A percentile compares a stretch with the other conserved stretches of the same genome.
Conservation (phyloP, 352 stramenopile genomes). For the Globisporangium middletonii region DNA sequence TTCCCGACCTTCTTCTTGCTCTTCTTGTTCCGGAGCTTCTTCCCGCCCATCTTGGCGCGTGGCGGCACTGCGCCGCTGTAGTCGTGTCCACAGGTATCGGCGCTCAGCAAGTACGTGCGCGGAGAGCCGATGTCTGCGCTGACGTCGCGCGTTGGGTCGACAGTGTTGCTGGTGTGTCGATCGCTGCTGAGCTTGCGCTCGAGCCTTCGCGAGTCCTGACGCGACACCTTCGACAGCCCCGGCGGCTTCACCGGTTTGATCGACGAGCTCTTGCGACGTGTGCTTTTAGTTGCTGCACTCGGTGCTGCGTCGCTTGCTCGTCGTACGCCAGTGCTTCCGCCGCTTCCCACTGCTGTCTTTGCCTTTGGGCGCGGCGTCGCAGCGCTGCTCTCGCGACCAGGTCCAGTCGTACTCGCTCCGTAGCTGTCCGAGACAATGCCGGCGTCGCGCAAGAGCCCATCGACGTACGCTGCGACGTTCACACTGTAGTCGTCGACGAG, state of each 20-base stretch:
- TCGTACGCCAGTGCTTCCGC: no score
- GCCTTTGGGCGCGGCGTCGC: slow-evolving; percentile 3
- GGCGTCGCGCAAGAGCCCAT: slow-evolving; percentile 31
- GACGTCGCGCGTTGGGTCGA: not conserved
- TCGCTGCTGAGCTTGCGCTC: slow-evolving; percentile 3
- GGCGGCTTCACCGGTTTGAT: slow-evolving; percentile 5
- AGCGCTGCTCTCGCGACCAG: slow-evolving; percentile 3
- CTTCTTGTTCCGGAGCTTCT: slow-evolving; percentile 30
- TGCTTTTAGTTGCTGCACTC: not conserved
- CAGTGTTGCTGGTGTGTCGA: not conserved
- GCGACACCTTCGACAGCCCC: not conserved
- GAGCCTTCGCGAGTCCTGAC: not conserved
- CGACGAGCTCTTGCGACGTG: slow-evolving; percentile 2
- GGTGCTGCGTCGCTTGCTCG: not conserved
- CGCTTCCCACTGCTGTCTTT: not conserved
- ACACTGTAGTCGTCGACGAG: slow-evolving; percentile 30
- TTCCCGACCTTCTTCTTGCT: slow-evolving; percentile 6
- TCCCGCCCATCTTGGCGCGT: slow-evolving; percentile 26
- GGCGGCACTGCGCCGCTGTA: slow-evolving; percentile 5
- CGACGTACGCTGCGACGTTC: slow-evolving; percentile 25
- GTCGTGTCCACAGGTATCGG: not conserved
- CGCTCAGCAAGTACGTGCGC: slow-evolving; percentile 2
- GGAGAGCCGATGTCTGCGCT: not conserved
- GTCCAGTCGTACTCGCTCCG: not conserved
- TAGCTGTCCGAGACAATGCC: slow-evolving; percentile 14